phyloP scores from a whole-genome alignment of 208 protist genomes.

The Trypanosoma lewisi region DNA sequence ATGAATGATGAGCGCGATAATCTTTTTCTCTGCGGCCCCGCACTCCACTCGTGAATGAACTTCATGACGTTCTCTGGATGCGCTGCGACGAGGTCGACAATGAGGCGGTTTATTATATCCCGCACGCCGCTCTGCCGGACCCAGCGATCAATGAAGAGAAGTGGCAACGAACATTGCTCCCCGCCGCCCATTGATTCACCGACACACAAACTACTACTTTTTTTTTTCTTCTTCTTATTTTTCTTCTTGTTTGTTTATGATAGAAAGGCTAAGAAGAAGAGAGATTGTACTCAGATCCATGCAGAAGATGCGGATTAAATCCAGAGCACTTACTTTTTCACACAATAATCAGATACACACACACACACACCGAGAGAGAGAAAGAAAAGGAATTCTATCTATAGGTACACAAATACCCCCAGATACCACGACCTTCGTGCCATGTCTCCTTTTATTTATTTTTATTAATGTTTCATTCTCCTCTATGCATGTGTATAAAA shows the following conservation, averaged over 20 bases:
- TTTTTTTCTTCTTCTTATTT: neutral
- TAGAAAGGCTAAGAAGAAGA: too few species aligned
- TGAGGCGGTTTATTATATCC: slow-evolving; percentile 8
- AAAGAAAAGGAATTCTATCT: too few species aligned
- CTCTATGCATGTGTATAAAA: neutral
- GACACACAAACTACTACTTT: neutral
- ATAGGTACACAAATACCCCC: too few species aligned
- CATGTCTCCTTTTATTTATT: neutral
- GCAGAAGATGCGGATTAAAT: too few species aligned
- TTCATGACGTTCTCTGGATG: slow-evolving; percentile 13
- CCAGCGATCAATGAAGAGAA: slow-evolving; percentile 16
- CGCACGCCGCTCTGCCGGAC: slow-evolving; percentile 6
- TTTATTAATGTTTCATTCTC: neutral
- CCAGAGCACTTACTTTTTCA: too few species aligned
- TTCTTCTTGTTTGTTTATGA: neutral
- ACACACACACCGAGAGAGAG: too few species aligned
- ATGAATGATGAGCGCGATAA: too few species aligned
- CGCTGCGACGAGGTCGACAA: slow-evolving; percentile 12
- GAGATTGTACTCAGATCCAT: too few species aligned
- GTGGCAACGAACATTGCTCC: neutral
- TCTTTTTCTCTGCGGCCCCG: neutral
- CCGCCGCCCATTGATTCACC: neutral
- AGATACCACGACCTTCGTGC: neutral
- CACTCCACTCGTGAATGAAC: slow-evolving; percentile 26
- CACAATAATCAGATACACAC: too few species aligned